Conservation (phyloP, 1,139 yeast genomes). For the Saccharomyces hybrid region DNA sequence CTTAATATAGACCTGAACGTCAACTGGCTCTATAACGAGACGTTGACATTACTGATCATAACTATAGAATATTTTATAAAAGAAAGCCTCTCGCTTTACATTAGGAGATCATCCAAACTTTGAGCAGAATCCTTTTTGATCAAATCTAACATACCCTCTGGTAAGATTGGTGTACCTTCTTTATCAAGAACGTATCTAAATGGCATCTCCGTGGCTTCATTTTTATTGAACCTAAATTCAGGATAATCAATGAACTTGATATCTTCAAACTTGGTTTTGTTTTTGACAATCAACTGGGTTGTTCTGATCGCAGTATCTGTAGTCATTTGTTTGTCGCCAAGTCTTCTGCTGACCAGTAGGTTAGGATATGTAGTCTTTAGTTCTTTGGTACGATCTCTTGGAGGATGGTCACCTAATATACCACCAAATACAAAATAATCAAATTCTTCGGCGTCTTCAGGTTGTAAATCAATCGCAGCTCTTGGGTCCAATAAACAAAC, state of each 20-base stretch:
- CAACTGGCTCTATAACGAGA: not conserved
- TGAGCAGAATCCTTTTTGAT: conserved; percentile 80
- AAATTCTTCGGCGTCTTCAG: conserved; percentile 56
- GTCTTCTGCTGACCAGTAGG: conserved; percentile 65
- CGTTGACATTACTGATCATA: not conserved
- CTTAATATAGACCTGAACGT: not conserved
- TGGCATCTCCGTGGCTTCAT: conserved; percentile 96
- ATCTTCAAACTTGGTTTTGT: conserved; percentile 50
- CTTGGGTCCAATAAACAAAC: conserved; percentile 87
- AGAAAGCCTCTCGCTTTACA: conserved; percentile 1
- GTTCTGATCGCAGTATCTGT: conserved; percentile 95
- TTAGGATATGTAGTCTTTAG: conserved; percentile 64
- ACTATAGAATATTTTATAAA: not conserved
- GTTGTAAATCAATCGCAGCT: conserved; percentile 64
- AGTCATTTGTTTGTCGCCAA: conserved; percentile 89
- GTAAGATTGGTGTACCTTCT: conserved; percentile 68
- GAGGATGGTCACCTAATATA: conserved; percentile 92
- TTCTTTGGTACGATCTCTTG: conserved; percentile 90
- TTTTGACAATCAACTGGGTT: conserved; percentile 65
- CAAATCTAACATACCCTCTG: conserved; percentile 82
- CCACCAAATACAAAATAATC: conserved; percentile 95
- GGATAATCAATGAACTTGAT: conserved; percentile 88
- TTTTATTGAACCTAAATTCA: conserved; percentile 76
- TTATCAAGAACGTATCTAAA: conserved; percentile 66
- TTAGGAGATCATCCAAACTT: conserved; percentile 47